Percentiles rank a stretch among this genome's conserved stretches.
Conservation (phyloP, 2,329 filamentous ascomycete species). For the Colletotrichum sp. region DNA sequence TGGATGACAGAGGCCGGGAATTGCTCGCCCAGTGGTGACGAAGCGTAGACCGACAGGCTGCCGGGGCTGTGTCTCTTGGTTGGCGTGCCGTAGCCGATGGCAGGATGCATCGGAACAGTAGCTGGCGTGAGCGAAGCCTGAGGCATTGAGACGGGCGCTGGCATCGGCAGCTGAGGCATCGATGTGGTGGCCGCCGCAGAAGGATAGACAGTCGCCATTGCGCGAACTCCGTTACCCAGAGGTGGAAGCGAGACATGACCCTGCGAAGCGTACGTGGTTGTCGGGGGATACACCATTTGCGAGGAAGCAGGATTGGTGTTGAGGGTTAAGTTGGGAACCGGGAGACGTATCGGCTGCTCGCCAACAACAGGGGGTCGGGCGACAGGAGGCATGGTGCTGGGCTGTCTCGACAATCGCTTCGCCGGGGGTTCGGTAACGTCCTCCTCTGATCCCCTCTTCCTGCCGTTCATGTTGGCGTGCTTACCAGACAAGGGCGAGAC, state of each 20-base stretch:
- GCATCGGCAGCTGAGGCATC: constrained; percentile 22
- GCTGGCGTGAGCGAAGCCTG: constrained; percentile 21
- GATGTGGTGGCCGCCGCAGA: constrained; percentile 29
- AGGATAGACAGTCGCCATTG: constrained; percentile 81
- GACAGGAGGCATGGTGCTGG: constrained; percentile 20
- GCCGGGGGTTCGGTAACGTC: constrained; percentile 59
- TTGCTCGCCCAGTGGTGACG: constrained; percentile 72
- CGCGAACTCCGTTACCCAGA: constrained; percentile 64
- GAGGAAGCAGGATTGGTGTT: constrained; percentile 48
- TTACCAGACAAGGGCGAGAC: constrained; percentile 56
- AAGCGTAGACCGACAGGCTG: constrained; percentile 60
- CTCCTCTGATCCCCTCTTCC: constrained; percentile 58
- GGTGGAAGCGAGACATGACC: constrained; percentile 65
- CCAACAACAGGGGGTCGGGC: constrained; percentile 21
- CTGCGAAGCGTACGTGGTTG: constrained; percentile 47
- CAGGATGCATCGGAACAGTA: constrained; percentile 27
- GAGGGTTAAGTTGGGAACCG: constrained; percentile 74
- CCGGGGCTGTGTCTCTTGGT: constrained; percentile 59
- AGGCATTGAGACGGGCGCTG: constrained; percentile 10
- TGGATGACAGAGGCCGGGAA: constrained; percentile 60
- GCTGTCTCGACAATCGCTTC: constrained; percentile 50
- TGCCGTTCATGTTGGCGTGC: constrained; percentile 38
- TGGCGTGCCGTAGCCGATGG: constrained; percentile 53
- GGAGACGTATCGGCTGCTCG: constrained; percentile 55
- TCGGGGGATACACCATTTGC: constrained; percentile 35